Conservation (phyloP, 768 basidiomycete species). For the Boletellus sp. region DNA sequence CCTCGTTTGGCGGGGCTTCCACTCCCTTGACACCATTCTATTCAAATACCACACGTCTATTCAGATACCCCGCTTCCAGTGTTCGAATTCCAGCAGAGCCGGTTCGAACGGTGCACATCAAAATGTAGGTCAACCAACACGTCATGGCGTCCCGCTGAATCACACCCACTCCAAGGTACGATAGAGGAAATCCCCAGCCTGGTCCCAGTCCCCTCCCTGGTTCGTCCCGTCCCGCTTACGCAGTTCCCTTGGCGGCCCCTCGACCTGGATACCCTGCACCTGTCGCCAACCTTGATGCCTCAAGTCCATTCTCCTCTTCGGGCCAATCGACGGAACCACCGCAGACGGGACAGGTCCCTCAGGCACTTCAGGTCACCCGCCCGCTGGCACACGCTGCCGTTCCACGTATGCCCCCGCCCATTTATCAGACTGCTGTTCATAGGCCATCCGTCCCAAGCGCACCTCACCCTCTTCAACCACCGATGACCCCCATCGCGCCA, state of each 20-base stretch:
- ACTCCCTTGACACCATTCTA: conserved; percentile 24
- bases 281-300: conserved; percentile 59
- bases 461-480: conserved; percentile 74
- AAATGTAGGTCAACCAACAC: conserved; percentile 49
- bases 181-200: conserved; percentile 50
- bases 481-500: conserved; percentile 75
- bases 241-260: conserved; percentile 59
- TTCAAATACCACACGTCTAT: conserved; percentile 2
- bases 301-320: conserved; percentile 41
- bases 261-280: conserved; percentile 72
- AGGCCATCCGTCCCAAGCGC: conserved; percentile 42
- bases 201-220: conserved; percentile 49
- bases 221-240: conserved; percentile 26
- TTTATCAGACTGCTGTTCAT: conserved; percentile 29
- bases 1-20: conserved; percentile 29
- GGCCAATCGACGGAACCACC: conserved; percentile 17
- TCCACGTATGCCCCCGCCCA: conserved; percentile 30
- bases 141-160: conserved; percentile 7
- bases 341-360: conserved; percentile 32
- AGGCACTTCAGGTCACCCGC: conserved; percentile 19
- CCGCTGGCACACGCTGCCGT: conserved; percentile 14
- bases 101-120: conserved; percentile 59
- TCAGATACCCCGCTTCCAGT: conserved; percentile 31
- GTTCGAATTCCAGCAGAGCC: conserved; percentile 43
- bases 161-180: conserved; percentile 46